phyloP scores from a whole-genome alignment of 2,329 filamentous ascomycete species.

The Neofusicoccum sp. region DNA sequence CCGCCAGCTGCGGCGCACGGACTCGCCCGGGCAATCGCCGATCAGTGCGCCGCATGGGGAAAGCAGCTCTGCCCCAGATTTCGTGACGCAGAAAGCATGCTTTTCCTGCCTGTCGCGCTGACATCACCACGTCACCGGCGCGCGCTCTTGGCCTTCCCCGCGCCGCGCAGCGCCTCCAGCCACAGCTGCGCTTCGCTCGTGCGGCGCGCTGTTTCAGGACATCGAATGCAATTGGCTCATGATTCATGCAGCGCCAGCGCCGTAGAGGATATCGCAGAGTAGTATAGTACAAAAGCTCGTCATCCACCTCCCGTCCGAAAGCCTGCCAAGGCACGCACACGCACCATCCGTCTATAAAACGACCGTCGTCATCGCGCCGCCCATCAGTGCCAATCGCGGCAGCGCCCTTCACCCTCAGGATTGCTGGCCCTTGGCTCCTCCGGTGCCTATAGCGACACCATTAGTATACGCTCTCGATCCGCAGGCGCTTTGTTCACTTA shows the following conservation, averaged over 20 bases:
- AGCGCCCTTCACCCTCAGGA: not conserved
- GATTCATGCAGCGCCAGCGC: not conserved
- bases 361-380: not conserved
- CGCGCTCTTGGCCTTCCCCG: not conserved
- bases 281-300: constrained; percentile 4
- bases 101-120: not conserved
- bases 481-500: constrained; percentile 22
- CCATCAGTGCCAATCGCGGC: not conserved
- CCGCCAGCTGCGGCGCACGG: not conserved
- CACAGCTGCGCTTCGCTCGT: not conserved
- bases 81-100: constrained; percentile 4
- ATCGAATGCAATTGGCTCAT: not conserved
- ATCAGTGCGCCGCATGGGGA: constrained; percentile 6
- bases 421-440: constrained; percentile 28
- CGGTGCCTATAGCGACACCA: constrained; percentile 23
- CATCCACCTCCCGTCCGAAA: not conserved
- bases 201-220: not conserved
- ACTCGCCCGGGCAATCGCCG: not conserved
- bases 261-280: not conserved
- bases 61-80: not conserved
- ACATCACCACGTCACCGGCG: constrained; percentile 16
- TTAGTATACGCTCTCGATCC: not conserved
- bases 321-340: not conserved
- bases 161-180: not conserved
- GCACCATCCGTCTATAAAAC: not conserved